Percentiles rank a stretch among this genome's conserved stretches.
Evolutionary conservation across 768 basidiomycete genomes (phyloP).

Genomic region (Suillus fuscotomentosus): DNA sequence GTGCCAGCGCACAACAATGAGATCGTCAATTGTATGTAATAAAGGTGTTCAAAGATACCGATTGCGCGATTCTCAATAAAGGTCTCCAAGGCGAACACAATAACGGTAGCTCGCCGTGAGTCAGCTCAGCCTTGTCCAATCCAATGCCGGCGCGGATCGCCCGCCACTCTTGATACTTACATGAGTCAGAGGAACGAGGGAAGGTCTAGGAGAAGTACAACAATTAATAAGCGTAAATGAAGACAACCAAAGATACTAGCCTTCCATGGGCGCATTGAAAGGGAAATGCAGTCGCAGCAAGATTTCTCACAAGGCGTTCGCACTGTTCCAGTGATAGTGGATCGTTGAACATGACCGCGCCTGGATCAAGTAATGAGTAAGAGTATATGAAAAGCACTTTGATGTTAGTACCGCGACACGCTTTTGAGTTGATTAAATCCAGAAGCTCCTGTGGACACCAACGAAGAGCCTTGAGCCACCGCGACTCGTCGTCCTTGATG

Average conservation of each 20-base stretch:
- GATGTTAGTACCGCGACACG: conserved; percentile 73
- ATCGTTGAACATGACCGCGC: conserved; percentile 98
- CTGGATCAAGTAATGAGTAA: conserved; percentile 38
- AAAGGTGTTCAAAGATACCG: neutral
- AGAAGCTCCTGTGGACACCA: conserved; percentile 82
- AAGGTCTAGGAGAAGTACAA: conserved; percentile 40
- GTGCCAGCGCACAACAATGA: neutral
- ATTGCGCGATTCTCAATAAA: neutral
- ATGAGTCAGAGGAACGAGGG: conserved; percentile 48
- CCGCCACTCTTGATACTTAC: conserved; percentile 19
- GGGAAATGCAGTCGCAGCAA: conserved; percentile 76
- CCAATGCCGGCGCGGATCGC: conserved; percentile 12
- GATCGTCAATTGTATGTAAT: conserved; percentile 2
- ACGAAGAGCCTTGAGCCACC: conserved; percentile 72
- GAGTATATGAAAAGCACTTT: conserved; percentile 1
- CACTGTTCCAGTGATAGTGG: conserved; percentile 66
- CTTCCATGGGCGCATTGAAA: conserved; percentile 98
- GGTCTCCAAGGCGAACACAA: neutral
- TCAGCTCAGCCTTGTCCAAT: conserved; percentile 21
- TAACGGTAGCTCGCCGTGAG: neutral
- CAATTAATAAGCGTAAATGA: neutral
- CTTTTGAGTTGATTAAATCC: conserved; percentile 90
- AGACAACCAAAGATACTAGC: conserved; percentile 33
- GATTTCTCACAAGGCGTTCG: conserved; percentile 58
- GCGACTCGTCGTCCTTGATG: conserved; percentile 21